These are phyloP conservation scores for Boletus semigastroideus DNA, from an alignment of 1,284 basidiomycete species.

Conservation along the genomic window DNA sequence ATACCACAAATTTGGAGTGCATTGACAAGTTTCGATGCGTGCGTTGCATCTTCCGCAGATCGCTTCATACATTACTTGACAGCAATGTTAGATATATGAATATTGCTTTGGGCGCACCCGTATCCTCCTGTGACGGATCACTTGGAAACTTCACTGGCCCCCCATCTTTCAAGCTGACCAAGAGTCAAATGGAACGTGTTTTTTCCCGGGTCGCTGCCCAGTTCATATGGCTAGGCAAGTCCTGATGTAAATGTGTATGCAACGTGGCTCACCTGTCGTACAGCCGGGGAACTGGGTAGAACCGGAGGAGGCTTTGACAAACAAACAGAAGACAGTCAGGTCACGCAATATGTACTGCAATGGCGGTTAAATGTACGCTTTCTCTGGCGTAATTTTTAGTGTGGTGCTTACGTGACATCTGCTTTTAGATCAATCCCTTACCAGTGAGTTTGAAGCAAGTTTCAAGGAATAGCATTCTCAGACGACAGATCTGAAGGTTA, in stretches of 20 bases:
- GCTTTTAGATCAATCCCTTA: neutral
- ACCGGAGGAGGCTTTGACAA: neutral
- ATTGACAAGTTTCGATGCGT: too few relatives aligned
- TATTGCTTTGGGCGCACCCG: too few relatives aligned
- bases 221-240: neutral
- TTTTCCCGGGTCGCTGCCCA: neutral
- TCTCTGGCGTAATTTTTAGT: too few relatives aligned
- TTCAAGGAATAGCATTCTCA: neutral
- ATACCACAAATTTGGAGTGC: too few relatives aligned
- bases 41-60: too few relatives aligned
- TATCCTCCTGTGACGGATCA: too few relatives aligned
- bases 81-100: too few relatives aligned
- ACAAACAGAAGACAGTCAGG: neutral
- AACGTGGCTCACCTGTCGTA: neutral
- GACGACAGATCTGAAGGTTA: neutral
- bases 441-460: neutral
- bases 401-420: neutral
- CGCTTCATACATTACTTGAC: too few relatives aligned
- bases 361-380: neutral
- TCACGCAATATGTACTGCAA: neutral
- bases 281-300: neutral
- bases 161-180: too few relatives aligned
- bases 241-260: neutral
- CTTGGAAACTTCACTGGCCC: too few relatives aligned
- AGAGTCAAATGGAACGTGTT: neutral